Base-by-base conservation (phyloP, 176 grass and related monocot genomes). In the Oryza punctata region DNA sequence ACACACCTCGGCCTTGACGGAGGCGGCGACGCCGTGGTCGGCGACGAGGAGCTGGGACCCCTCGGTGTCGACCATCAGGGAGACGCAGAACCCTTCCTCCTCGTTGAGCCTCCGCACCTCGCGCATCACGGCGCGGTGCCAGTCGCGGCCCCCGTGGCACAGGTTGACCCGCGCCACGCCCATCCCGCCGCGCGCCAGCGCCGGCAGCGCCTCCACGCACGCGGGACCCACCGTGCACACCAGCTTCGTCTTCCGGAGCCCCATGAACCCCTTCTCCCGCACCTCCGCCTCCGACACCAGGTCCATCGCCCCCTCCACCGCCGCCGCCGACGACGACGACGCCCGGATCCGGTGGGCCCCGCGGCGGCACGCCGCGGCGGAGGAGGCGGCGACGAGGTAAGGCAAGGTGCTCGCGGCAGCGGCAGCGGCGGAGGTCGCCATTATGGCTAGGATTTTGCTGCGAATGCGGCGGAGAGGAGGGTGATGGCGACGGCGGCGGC, bases 41-140 rank as follows among this genome's bases (percentile, higher is more conserved):
- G 82, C 87, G 47, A 90, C 73, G 75, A 92, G 84, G 7, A 94
- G 80, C 78, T 94, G 89, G 68, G 87, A 87, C 3, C 93, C 87
- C 82, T 94, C 85, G 37, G 90, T 94, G 49, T 94, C 90, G 9
- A 94, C 88, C 90, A 94, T 94, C 45, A 94, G 82, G 37, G 90
- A 76, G 3, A 91, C 68, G 81, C 92, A 94, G 87, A 94, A 91
- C 0, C 90, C 90, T 19, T 88, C 86, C 82, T 92, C 82, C 29
- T 88, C 84, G 25, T 94, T 94, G 76, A 92, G 78, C 85, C 70
- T 78, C 54, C 82, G 82, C 54, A 94, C 82, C 43, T 83, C 74
- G 21, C 78, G 59, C 85, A 92, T 88, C 5, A 81, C 85, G 25
- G 70, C 75, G 3, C 85, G 90, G 79, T 92, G 85, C 93, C 85